These are phyloP conservation scores for Fusarium anthophilum DNA, from an alignment of 2,329 filamentous ascomycete species.

Conservation along the genomic window DNA sequence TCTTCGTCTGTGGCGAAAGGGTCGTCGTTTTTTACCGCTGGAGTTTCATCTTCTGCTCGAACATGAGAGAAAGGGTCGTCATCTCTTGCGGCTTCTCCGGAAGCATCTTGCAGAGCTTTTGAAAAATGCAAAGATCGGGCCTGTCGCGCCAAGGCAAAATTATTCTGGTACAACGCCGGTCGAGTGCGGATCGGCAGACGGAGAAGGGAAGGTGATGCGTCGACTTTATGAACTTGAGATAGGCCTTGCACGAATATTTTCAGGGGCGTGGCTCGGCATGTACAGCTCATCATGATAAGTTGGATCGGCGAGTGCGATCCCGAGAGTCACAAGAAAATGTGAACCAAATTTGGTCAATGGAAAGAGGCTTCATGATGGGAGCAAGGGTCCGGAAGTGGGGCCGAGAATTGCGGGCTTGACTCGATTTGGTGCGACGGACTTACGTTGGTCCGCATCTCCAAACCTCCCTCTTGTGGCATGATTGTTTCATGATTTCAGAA, in stretches of 20 bases:
- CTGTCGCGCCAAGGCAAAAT: conserved; percentile 30
- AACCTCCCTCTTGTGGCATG: not conserved
- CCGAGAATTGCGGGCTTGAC: not conserved
- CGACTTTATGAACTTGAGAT: conserved; percentile 50
- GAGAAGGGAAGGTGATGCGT: conserved; percentile 29
- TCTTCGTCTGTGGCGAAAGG: not conserved
- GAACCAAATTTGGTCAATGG: conserved; percentile 29
- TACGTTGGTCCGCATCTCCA: conserved; percentile 7
- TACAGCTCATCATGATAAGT: conserved; percentile 55
- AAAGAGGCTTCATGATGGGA: conserved; percentile 34
- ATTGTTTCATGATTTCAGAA: not conserved
- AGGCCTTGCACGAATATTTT: conserved; percentile 60
- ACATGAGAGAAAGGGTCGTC: not conserved
- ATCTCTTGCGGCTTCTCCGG: not conserved
- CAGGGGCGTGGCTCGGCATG: conserved; percentile 57
- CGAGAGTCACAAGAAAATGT: conserved; percentile 32
- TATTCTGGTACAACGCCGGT: conserved; percentile 19
- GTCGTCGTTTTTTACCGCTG: conserved; percentile 7
- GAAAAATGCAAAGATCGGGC: conserved; percentile 40
- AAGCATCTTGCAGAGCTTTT: conserved; percentile 26
- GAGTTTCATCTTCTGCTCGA: not conserved
- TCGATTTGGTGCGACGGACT: conserved; percentile 6
- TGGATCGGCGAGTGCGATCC: not conserved
- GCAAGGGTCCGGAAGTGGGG: conserved; percentile 36
- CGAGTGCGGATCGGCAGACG: conserved; percentile 25